Conservation (phyloP, 257 asterid genomes). For the Solanum tarapatanum region DNA sequence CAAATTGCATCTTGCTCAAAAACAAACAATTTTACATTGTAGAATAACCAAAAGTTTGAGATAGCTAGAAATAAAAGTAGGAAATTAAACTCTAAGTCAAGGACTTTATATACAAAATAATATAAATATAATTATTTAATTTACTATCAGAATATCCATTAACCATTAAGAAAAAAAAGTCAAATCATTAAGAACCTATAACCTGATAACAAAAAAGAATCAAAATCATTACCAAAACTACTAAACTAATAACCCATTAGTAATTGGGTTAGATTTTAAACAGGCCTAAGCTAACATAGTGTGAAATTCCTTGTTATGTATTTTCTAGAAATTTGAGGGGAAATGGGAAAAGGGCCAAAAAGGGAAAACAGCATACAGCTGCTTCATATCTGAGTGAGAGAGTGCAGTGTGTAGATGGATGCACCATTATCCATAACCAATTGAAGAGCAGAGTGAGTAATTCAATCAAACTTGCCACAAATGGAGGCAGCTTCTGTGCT, state of each 20-base stretch:
- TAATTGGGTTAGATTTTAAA: not conserved
- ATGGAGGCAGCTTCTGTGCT: constrained; percentile 1
- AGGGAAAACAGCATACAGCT: not conserved
- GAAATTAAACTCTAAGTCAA: no score
- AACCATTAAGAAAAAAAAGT: no score
- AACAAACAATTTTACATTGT: not conserved
- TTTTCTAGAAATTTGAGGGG: no score
- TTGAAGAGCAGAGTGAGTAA: not conserved
- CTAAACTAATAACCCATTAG: no score
- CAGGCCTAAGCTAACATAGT: no score
- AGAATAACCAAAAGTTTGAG: not conserved
- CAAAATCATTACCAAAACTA: not conserved
- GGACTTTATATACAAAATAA: no score
- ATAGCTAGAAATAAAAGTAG: no score
- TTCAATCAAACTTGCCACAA: not conserved
- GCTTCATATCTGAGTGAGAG: not conserved
- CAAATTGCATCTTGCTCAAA: no score
- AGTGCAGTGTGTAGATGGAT: not conserved
- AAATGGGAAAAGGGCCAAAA: not conserved
- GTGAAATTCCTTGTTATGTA: no score
- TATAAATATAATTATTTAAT: no score
- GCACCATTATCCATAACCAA: not conserved
- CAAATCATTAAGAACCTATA: not conserved
- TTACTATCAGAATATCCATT: no score
- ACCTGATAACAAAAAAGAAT: no score